Evolutionary conservation across 2,329 filamentous ascomycete genomes (phyloP).

Genomic region (Beauveria rudraprayagi): DNA sequence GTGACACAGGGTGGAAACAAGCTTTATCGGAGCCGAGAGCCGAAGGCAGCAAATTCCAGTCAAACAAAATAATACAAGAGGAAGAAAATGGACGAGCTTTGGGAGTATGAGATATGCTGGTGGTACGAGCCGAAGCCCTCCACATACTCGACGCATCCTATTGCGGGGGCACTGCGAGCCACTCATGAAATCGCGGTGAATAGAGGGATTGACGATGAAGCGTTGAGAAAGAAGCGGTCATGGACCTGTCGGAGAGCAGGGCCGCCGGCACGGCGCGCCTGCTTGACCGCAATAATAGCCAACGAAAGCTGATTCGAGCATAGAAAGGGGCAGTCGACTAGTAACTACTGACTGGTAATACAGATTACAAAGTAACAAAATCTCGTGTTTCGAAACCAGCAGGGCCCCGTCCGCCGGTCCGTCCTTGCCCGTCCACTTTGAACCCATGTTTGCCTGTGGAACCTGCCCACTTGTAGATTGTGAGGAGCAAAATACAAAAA

Average conservation of each 20-base stretch:
- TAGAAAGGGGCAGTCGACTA: background rate
- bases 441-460: background rate
- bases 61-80: background rate
- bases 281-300: no score
- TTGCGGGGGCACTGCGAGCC: no score
- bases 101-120: background rate
- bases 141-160: no score
- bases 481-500: no score
- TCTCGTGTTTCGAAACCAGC: slow-evolving; percentile 6
- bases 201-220: no score
- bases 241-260: no score
- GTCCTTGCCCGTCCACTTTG: no score
- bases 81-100: background rate
- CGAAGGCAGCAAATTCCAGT: background rate
- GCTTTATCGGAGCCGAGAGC: background rate
- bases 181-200: no score
- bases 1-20: background rate
- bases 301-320: background rate
- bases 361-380: background rate
- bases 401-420: background rate
- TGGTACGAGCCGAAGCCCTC: background rate
- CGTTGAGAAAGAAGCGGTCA: no score
- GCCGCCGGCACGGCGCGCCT: no score
- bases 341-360: no score
- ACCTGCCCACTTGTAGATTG: background rate